Conservation (phyloP, 352 stramenopile species). For the Pythium phragmitis region DNA sequence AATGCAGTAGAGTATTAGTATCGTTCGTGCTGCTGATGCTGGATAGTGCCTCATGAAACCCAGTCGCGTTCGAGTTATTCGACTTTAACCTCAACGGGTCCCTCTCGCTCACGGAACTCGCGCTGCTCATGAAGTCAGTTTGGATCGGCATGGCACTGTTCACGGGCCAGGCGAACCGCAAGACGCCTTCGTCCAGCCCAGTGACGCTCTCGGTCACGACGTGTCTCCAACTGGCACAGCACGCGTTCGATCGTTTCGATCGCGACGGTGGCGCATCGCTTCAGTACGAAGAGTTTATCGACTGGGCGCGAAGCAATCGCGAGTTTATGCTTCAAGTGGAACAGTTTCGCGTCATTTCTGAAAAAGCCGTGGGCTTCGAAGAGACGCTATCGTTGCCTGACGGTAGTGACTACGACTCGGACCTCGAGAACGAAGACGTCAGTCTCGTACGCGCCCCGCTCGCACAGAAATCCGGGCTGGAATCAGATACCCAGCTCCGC, state of each 20-base stretch:
- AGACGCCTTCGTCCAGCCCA: background rate
- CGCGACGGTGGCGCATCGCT: slow-evolving; percentile 44
- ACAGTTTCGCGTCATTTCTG: slow-evolving; percentile 65
- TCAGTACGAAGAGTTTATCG: slow-evolving; percentile 78
- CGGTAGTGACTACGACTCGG: slow-evolving; percentile 73
- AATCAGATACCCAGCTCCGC: background rate
- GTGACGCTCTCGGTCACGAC: background rate
- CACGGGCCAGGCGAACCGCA: slow-evolving; percentile 33
- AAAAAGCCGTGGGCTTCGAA: slow-evolving; percentile 65
- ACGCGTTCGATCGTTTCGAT: slow-evolving; percentile 55
- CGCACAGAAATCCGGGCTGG: background rate
- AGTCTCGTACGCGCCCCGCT: background rate
- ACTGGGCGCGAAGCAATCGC: slow-evolving; percentile 79
- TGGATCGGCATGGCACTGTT: slow-evolving; percentile 68
- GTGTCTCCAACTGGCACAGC: slow-evolving; percentile 52
- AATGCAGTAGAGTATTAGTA: too few relatives aligned
- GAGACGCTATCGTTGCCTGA: slow-evolving; percentile 62
- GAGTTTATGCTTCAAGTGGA: slow-evolving; percentile 87
- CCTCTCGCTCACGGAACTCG: slow-evolving; percentile 68
- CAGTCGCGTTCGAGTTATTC: slow-evolving; percentile 74
- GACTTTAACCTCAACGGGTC: slow-evolving; percentile 82
- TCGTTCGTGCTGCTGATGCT: background rate
- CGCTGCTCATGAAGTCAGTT: slow-evolving; percentile 80
- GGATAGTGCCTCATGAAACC: background rate
- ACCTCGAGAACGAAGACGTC: slow-evolving; percentile 51